Base-by-base conservation (phyloP, 2,329 filamentous ascomycete species). In the Hortaea werneckii region DNA sequence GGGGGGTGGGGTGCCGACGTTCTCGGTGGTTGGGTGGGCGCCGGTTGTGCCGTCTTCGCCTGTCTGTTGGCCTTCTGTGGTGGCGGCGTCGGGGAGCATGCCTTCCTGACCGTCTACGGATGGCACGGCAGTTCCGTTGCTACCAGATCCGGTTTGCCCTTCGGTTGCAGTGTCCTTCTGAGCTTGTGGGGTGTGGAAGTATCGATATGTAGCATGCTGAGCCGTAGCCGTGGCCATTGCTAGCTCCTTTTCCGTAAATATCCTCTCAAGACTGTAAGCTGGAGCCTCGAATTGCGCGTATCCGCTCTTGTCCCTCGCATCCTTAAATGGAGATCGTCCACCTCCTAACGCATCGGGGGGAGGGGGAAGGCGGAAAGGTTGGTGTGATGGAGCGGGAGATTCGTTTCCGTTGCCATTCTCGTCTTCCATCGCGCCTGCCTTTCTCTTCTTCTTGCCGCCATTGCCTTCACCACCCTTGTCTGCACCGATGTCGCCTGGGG, bases 201-300 rank as follows among this genome's bases (percentile, higher is more conserved):
- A 72, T 49, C 72, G 63, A 34, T 75, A 71, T 1, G 80, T 75
- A 5, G 78, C 78, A 29, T 76, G 68, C 42, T 78, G 76, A 3
- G 79, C 79, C 40, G 74, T 72, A 54, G 80, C 79, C 49, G 77
- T 78, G 45, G 78, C 76, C 60, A 78, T 68, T 43, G 73, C 74
- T 43, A 83, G 71, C 61, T 83, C 79, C 65, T 82, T 82, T 50
- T 83, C 79, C 3, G 78, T 82, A 58, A 83, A 83, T 11, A 83
- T 68, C n/a, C 74, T 72, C 46, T 81, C 73, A 46, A 83, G 72
- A 6, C 76, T 79, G 63, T 80, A 81, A 4, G 73, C 68, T 1
- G 77, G 69, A 6, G 77, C 74, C 50, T 76, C 73, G 54, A 77
- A 76, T 52, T 82, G 77, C 40, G 73, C 67, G 41, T 75, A 71